Evolutionary conservation across 2,329 filamentous ascomycete species (phyloP).

Genomic region (Paramyrothecium roridum): DNA sequence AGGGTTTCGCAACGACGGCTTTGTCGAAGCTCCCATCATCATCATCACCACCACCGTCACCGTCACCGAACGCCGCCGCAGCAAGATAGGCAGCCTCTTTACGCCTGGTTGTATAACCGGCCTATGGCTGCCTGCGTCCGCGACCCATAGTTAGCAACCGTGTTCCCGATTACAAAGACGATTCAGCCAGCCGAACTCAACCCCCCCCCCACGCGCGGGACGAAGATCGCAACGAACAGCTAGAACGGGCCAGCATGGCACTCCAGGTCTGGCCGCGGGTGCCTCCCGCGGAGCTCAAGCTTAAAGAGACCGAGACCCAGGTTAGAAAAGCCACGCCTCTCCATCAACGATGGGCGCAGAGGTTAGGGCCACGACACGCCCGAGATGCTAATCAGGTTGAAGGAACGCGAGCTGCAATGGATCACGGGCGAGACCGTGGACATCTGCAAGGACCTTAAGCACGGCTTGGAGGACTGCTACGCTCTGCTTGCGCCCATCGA

Average conservation of each 20-base stretch:
- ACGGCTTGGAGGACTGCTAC: conserved; percentile 84
- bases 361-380: neutral
- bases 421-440: conserved; percentile 47
- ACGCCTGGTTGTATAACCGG: neutral
- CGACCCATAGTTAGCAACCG: neutral
- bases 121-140: neutral
- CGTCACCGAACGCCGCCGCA: too few species aligned
- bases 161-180: neutral
- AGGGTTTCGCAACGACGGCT: too few species aligned
- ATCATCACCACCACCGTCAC: too few species aligned
- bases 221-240: neutral
- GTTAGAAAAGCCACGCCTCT: conserved; percentile 30
- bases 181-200: neutral
- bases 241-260: conserved; percentile 42
- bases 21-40: too few species aligned
- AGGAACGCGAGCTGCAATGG: conserved; percentile 54
- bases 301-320: conserved; percentile 46
- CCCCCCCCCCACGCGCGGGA: neutral
- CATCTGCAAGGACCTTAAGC: conserved; percentile 47
- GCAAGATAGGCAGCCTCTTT: too few species aligned
- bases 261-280: conserved; percentile 57
- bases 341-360: neutral
- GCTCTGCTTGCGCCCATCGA: conserved; percentile 81
- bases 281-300: conserved; percentile 46
- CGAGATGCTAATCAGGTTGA: conserved; percentile 23